Base-by-base conservation (phyloP, 2,329 filamentous ascomycete genomes). In the Cercospora canescens region DNA sequence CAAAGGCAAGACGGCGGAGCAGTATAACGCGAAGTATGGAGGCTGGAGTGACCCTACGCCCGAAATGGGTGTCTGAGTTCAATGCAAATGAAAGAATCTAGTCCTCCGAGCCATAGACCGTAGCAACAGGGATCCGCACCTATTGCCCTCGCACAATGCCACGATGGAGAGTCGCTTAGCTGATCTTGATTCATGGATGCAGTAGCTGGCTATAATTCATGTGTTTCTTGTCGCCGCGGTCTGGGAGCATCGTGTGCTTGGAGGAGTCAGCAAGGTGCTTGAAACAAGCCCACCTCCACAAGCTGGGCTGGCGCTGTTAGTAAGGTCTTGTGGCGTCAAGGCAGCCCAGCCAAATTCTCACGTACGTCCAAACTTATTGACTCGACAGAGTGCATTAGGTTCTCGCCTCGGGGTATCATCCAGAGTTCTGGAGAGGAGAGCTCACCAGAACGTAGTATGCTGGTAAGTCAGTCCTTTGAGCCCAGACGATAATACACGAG, bases 11-110 rank as follows among this genome's bases (percentile, higher is more conserved):
- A 85, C 83, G 1, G 82, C 81, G 2, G 76, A 76, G 2, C 73
- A 80, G 26, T 71, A 87, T 50, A 89, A 89, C 74, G 75, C 72
- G 12, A 79, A 79, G 70, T 89, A 86, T 0, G 79, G 81, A 26
- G 87, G 87, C 32, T 89, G 87, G 87, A 64, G 74, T 63, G 32
- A 35, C 32, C 32, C 32, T 11, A 74, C 32, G 4, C 32, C 32
- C 32, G 32, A 35, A 35, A 35, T 35, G 32, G 32, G 32, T 35
- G 32, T 4, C 32, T 8, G 4, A 35, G 32, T 35, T 35, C 32
- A 35, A 35, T 5, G 32, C 32, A 12, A 5, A 2, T 12, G 2
- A 11, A 35, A 9, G 8, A 11, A 8, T 5, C 14, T 11, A 11
- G 32, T 35, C 8, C 2, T 8, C 8, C 4, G 8, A 2, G 32